Percentiles rank a stretch among this genome's conserved stretches.
phyloP scores from a whole-genome alignment of 768 basidiomycete genomes.

The Kwoniella sp. region DNA sequence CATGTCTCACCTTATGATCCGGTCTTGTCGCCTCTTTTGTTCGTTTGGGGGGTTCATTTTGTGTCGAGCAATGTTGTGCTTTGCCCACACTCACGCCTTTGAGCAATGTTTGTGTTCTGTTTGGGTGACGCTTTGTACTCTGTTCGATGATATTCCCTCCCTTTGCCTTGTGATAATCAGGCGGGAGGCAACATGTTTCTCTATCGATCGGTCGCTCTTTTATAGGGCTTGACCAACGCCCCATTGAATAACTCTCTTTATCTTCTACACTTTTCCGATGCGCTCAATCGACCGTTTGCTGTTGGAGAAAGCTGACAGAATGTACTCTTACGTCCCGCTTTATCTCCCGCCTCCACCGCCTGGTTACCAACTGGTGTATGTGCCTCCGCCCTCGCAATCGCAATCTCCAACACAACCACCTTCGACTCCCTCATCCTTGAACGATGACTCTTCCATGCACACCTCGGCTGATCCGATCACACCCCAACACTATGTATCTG shows the following conservation, averaged over 20 bases:
- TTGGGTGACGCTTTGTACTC: background rate
- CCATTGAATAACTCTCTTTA: background rate
- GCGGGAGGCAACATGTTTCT: background rate
- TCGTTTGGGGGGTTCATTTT: background rate
- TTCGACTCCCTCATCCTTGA: constrained; percentile 3
- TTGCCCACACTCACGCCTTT: background rate
- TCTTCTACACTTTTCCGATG: background rate
- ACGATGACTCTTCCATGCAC: background rate
- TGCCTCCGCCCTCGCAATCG: constrained; percentile 20
- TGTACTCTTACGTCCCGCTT: constrained; percentile 31
- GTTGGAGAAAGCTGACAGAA: constrained; percentile 13
- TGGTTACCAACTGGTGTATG: constrained; percentile 34
- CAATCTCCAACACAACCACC: background rate
- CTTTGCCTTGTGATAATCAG: background rate
- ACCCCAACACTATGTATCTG: background rate
- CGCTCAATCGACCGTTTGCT: background rate
- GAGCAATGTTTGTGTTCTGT: background rate
- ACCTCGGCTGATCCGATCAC: constrained; percentile 8
- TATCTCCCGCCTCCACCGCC: constrained; percentile 39
- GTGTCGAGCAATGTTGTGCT: background rate
- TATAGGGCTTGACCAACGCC: background rate
- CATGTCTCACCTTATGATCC: background rate
- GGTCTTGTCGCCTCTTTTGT: constrained; percentile 3
- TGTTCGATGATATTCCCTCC: background rate
- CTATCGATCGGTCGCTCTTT: no score